A percentile compares a stretch with the other conserved stretches of the same genome.
Evolutionary conservation across 257 asterid species (phyloP).

Genomic region (Nicotiana knightiana): DNA sequence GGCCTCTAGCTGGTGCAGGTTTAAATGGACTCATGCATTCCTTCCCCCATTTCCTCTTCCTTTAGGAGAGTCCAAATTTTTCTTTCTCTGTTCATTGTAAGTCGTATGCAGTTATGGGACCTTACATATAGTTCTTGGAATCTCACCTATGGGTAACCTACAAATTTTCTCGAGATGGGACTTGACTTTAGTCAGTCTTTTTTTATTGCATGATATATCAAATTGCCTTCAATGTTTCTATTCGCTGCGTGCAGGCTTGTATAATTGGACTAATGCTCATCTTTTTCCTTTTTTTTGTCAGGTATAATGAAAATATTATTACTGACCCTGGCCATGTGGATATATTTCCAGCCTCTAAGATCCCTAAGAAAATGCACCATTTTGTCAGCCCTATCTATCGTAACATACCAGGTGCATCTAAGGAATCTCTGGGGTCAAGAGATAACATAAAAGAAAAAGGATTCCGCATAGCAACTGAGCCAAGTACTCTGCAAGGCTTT

Average conservation of each 20-base stretch:
- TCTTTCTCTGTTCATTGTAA: not conserved
- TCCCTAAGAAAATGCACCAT: conserved; percentile 70
- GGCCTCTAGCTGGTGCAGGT: not conserved
- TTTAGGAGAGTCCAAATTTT: not conserved
- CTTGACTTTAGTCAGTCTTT: not conserved
- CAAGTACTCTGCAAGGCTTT: conserved; percentile 56
- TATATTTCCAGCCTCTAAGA: conserved; percentile 82
- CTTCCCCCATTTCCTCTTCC: not conserved
- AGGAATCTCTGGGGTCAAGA: conserved; percentile 29
- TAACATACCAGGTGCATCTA: conserved; percentile 29
- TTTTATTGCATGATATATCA: not conserved
- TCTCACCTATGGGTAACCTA: not conserved
- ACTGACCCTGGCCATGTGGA: conserved; percentile 93
- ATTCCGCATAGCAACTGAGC: conserved; percentile 62
- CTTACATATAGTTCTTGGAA: not conserved
- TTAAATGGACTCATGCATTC: not conserved
- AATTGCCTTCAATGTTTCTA: conserved; percentile 3
- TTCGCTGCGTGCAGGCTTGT: not conserved
- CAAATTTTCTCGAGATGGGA: not conserved
- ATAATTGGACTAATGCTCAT: conserved; percentile 15
- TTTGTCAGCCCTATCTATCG: conserved; percentile 70
- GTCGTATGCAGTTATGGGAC: not conserved
- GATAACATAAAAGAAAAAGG: conserved; percentile 53
- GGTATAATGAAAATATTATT: conserved; percentile 88
- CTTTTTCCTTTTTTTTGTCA: conserved; percentile 34